phyloP scores from a whole-genome alignment of 2,329 filamentous ascomycete genomes.

The Xylaria sp. region DNA sequence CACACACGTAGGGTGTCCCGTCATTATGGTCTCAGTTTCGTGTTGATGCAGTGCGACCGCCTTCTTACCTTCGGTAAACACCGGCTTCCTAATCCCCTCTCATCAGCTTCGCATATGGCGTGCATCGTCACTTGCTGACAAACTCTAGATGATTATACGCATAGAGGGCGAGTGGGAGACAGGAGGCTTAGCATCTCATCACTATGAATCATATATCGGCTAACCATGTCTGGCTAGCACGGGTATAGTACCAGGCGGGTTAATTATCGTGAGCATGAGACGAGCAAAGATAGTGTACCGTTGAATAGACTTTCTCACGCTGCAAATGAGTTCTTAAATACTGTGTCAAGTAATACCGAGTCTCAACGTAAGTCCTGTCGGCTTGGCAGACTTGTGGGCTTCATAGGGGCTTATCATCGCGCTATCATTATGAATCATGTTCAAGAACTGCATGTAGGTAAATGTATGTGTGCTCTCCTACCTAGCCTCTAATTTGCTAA shows the following conservation, averaged over 20 bases:
- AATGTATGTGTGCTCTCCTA: background rate
- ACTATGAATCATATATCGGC: conserved; percentile 16
- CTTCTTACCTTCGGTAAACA: too few relatives aligned
- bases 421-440: conserved; percentile 22
- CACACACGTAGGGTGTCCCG: background rate
- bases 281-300: too few relatives aligned
- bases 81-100: too few relatives aligned
- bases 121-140: too few relatives aligned
- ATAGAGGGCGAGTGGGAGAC: too few relatives aligned
- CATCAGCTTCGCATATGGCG: too few relatives aligned
- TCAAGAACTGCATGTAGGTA: background rate
- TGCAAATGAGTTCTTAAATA: too few relatives aligned
- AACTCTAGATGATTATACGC: too few relatives aligned
- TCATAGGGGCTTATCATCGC: background rate
- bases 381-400: background rate
- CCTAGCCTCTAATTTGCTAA: background rate
- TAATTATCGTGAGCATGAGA: background rate
- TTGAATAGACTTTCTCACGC: too few relatives aligned
- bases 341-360: too few relatives aligned
- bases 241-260: background rate
- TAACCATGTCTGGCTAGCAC: background rate
- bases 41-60: background rate
- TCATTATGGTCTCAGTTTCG: background rate
- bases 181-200: background rate
- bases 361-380: too few relatives aligned